Conservation (phyloP, 305 asterid species). For the Solanum aculeatissimum region DNA sequence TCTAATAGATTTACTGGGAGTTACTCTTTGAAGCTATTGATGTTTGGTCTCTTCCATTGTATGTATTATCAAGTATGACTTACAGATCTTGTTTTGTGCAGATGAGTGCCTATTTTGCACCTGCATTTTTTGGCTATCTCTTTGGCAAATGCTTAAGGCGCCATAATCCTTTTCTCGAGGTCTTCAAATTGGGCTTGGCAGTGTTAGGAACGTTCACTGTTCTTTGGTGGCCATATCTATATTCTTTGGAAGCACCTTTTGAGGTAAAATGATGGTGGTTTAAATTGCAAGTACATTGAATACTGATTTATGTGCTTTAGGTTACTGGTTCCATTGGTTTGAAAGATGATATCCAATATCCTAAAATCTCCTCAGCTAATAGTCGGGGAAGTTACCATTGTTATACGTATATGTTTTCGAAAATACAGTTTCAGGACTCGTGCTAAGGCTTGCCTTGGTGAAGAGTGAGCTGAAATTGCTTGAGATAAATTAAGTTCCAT, state of each 20-base stretch:
- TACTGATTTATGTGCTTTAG: neutral
- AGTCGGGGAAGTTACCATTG: neutral
- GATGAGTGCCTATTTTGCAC: constrained; percentile 98
- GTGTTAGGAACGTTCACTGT: constrained; percentile 79
- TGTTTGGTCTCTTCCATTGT: neutral
- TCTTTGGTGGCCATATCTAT: constrained; percentile 85
- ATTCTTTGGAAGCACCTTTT: constrained; percentile 51
- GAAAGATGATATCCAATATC: neutral
- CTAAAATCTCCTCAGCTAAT: neutral
- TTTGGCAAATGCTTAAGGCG: constrained; percentile 83
- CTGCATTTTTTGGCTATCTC: constrained; percentile 82
- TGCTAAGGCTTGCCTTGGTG: neutral
- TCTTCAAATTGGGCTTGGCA: constrained; percentile 62
- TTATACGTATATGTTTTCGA: neutral
- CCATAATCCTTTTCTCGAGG: constrained; percentile 44
- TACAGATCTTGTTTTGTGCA: constrained; percentile 17
- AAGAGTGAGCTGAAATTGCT: neutral
- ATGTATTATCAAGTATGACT: neutral
- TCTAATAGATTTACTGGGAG: neutral
- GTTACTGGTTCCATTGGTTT: neutral
- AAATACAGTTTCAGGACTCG: neutral
- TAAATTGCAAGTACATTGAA: neutral
- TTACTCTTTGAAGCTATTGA: neutral
- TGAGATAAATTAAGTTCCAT: neutral
- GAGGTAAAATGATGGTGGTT: constrained; percentile 37